A percentile compares a stretch with the other conserved stretches of the same genome.
Evolutionary conservation across 1,284 basidiomycete genomes (phyloP).

Genomic region (Pterula multifida): DNA sequence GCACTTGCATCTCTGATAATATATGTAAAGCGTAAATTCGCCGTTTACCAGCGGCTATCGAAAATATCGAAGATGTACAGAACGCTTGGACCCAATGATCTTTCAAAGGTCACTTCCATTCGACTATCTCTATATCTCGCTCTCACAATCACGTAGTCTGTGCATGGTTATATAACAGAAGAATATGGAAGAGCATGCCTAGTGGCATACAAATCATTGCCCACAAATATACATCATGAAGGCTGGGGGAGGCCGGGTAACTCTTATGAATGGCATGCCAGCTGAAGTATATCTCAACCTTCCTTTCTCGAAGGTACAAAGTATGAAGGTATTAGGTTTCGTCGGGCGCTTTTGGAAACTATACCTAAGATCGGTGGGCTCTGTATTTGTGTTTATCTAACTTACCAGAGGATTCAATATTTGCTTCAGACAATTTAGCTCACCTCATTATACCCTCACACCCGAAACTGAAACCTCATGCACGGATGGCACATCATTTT

Average conservation of each 20-base stretch:
- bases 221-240: slow-evolving; percentile 57
- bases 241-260: slow-evolving; percentile 74
- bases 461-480: slow-evolving; percentile 47
- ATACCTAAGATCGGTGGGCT: slow-evolving; percentile 51
- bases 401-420: neutral
- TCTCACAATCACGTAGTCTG: slow-evolving; percentile 47
- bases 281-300: neutral
- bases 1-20: slow-evolving; percentile 43
- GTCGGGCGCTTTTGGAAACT: slow-evolving; percentile 51
- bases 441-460: slow-evolving; percentile 53
- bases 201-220: slow-evolving; percentile 65
- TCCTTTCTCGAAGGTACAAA: slow-evolving; percentile 32
- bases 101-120: slow-evolving; percentile 52
- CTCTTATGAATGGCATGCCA: slow-evolving; percentile 14
- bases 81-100: slow-evolving; percentile 46
- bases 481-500: slow-evolving; percentile 64
- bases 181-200: slow-evolving; percentile 73
- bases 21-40: slow-evolving; percentile 55
- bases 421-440: slow-evolving; percentile 42
- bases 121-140: slow-evolving; percentile 1
- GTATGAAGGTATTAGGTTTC: slow-evolving; percentile 48
- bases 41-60: slow-evolving; percentile 47
- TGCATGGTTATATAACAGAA: slow-evolving; percentile 62
- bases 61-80: slow-evolving; percentile 64
- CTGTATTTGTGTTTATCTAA: slow-evolving; percentile 1